Conservation (phyloP, 352 stramenopile genomes). For the Globisporangium iwayamae region DNA sequence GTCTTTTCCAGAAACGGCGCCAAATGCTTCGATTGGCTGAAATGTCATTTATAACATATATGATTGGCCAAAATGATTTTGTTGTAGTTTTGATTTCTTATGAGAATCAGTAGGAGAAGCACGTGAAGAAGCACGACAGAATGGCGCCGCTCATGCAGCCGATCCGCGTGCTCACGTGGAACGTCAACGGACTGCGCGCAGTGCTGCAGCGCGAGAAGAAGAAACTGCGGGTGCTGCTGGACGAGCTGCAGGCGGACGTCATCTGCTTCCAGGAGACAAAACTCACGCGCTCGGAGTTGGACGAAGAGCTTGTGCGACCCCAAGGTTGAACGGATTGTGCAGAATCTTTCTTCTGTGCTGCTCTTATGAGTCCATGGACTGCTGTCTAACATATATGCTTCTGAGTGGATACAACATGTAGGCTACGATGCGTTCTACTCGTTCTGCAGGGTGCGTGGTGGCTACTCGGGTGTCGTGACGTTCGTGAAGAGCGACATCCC, state of each 20-base stretch:
- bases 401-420: conserved; percentile 16
- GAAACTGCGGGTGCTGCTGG: conserved; percentile 47
- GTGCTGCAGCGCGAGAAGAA: conserved; percentile 60
- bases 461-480: conserved; percentile 81
- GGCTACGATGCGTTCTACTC: conserved; percentile 85
- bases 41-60: neutral
- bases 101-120: neutral
- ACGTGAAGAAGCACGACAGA: neutral
- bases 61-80: conserved; percentile 8
- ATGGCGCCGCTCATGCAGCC: conserved; percentile 12
- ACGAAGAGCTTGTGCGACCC: conserved; percentile 69
- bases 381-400: neutral
- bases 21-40: conserved; percentile 32
- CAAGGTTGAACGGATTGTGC: conserved; percentile 16
- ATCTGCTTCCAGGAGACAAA: conserved; percentile 88
- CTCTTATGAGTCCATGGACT: neutral
- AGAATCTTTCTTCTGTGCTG: too few relatives aligned
- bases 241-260: conserved; percentile 59
- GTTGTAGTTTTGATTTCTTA: neutral
- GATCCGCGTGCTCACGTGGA: conserved; percentile 76
- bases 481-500: conserved; percentile 52
- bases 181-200: conserved; percentile 81
- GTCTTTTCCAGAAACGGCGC: conserved; percentile 22
- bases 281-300: conserved; percentile 76
- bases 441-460: conserved; percentile 58